These are phyloP conservation scores for Phanerochaete carnosa DNA, from an alignment of 768 basidiomycete genomes.

Conservation along the genomic window DNA sequence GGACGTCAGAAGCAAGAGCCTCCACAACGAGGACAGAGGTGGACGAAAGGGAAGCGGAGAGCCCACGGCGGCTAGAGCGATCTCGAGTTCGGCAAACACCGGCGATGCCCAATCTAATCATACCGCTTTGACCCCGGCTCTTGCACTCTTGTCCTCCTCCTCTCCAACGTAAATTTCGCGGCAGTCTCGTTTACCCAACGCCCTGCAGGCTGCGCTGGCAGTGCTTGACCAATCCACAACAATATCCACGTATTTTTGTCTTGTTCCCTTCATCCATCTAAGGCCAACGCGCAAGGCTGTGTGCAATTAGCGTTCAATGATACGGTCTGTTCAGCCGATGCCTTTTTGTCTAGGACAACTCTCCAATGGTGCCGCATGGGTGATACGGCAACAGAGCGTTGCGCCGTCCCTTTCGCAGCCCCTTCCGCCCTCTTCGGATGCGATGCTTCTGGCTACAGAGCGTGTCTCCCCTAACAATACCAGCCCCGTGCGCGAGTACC, in stretches of 20 bases:
- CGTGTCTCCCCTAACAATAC: background rate
- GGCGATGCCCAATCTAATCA: constrained; percentile 4
- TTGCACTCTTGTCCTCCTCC: background rate
- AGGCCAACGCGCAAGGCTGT: background rate
- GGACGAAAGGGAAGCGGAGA: constrained; percentile 4
- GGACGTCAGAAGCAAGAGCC: background rate
- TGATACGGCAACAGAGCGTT: constrained; percentile 1
- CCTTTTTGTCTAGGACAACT: constrained; percentile 1
- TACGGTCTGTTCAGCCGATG: constrained; percentile 1
- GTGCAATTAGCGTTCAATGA: constrained; percentile 1
- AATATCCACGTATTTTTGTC: background rate
- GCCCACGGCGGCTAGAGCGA: constrained; percentile 1
- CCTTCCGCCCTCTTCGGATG: background rate
- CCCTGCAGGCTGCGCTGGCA: background rate
- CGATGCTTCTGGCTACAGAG: background rate
- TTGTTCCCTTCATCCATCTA: background rate
- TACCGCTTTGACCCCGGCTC: constrained; percentile 7
- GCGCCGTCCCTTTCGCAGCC: background rate
- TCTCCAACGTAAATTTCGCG: background rate
- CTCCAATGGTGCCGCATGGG: background rate
- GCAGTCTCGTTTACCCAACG: background rate
- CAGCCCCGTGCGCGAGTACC: background rate
- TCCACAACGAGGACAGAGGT: constrained; percentile 5
- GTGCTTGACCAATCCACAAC: background rate
- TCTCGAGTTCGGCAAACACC: constrained; percentile 1